phyloP scores from a whole-genome alignment of 2,329 filamentous ascomycete genomes.

The Pyrenophora graminea region DNA sequence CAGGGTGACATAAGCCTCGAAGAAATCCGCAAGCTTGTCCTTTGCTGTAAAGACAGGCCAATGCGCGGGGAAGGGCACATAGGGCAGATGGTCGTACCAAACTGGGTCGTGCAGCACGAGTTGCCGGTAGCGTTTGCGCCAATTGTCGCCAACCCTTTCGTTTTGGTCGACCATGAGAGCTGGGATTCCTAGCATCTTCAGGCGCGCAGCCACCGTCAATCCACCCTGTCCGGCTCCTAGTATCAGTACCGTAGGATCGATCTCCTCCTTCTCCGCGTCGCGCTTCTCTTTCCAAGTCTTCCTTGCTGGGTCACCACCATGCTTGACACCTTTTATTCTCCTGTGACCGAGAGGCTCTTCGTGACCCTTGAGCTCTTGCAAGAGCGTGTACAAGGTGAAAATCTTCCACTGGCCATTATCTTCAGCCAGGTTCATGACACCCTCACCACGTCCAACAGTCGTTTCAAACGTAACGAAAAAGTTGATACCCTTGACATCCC shows the following conservation, averaged over 20 bases:
- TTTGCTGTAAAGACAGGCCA: conserved; percentile 42
- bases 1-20: conserved; percentile 44
- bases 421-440: conserved; percentile 42
- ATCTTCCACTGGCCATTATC: conserved; percentile 45
- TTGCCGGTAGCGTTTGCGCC: conserved; percentile 53
- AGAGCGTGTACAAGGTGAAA: conserved; percentile 46
- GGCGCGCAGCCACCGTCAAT: conserved; percentile 49
- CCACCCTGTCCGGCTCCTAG: conserved; percentile 52
- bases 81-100: conserved; percentile 48
- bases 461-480: conserved; percentile 40
- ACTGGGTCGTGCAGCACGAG: conserved; percentile 49
- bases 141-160: conserved; percentile 51
- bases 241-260: conserved; percentile 38
- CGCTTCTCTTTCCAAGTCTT: conserved; percentile 40
- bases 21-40: conserved; percentile 46
- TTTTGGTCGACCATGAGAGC: conserved; percentile 54
- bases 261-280: conserved; percentile 32
- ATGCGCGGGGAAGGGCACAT: conserved; percentile 37
- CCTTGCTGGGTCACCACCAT: conserved; percentile 33
- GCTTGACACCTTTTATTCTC: conserved; percentile 35
- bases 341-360: conserved; percentile 34
- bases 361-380: conserved; percentile 45
- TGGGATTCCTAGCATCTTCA: conserved; percentile 50
- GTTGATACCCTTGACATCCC: conserved; percentile 36
- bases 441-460: conserved; percentile 36